Conservation (phyloP, 257 asterid species). For the Solanum arcanum region DNA sequence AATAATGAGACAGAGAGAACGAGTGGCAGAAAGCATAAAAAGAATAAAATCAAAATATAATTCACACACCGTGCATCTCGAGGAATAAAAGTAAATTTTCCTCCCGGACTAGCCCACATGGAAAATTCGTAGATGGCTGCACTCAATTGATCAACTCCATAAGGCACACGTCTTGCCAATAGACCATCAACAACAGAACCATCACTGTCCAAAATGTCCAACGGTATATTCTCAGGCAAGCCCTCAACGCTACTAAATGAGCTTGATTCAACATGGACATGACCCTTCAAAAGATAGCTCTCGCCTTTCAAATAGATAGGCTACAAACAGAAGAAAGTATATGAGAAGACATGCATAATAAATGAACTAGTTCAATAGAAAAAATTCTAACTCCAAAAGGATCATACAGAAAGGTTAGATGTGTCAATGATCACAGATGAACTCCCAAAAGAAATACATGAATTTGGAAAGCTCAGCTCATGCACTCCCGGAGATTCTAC, state of each 20-base stretch:
- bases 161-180: conserved; percentile 27
- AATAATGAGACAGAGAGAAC: not conserved
- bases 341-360: not conserved
- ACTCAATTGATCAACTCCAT: conserved; percentile 33
- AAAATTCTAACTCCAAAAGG: not conserved
- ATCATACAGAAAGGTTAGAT: conserved; percentile 46
- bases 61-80: conserved; percentile 57
- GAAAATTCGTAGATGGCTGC: conserved; percentile 56
- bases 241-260: conserved; percentile 10
- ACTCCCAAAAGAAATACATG: conserved; percentile 84
- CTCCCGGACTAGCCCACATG: conserved; percentile 69
- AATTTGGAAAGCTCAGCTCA: conserved; percentile 69
- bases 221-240: conserved; percentile 45
- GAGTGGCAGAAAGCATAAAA: not conserved
- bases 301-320: conserved; percentile 78
- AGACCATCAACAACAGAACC: conserved; percentile 46
- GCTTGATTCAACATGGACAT: conserved; percentile 38
- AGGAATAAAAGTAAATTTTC: conserved; percentile 58
- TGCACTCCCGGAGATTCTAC: conserved; percentile 84
- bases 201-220: conserved; percentile 48
- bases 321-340: conserved; percentile 35
- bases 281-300: conserved; percentile 76
- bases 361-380: not conserved
- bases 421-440: conserved; percentile 58
- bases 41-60: conserved; percentile 2